Evolutionary conservation across 768 basidiomycete species (phyloP), one percentile per base, ranked within the genome.

Genomic region (Tricholoma sp.): DNA sequence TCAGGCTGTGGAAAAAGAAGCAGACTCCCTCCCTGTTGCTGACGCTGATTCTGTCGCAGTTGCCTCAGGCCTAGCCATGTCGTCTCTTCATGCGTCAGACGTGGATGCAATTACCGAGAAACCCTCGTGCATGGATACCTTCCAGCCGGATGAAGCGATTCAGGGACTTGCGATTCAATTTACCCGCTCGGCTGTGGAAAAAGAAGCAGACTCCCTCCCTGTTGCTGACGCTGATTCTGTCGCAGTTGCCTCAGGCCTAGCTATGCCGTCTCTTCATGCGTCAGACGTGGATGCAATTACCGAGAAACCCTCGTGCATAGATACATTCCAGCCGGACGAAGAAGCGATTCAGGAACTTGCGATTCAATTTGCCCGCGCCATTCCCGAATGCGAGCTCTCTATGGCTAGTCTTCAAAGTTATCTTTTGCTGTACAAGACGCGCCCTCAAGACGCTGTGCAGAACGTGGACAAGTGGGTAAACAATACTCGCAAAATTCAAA

Each of bases 401-500:
- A 81, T 79, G 78, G 81, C 78, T 13, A 67, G 67, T 45, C 69
- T 80, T 50, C 80, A 80, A 61, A 79, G 85, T 3, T 89, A 83
- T 65, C 67, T 91, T 57, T 88, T 92, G 85, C 69, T 72, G 17
- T 80, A 86, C 72, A 89, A 90, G 68, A 74, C 71, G 6, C 68
- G 78, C 4, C 87, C 89, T 0, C 66, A 72, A 57, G 78, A 77
- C 12, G 88, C 88, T 7, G 77, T 83, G 12, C 66, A 68, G 20
- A 73, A 75, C 2, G 67, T 76, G 6, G 64, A 62, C 9, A 68
- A 56, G 8, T 88, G 85, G 82, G 74, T 85, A 9, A 75, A 77
- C 56, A 32, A 24, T 24, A 4, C 24, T 24, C 24, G 24, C 4
- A 4, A 20, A 31, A 55, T 29, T 18, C 32, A 56, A 41, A 13